Base-by-base conservation (phyloP, 176 grass and related monocot species). In the Areca catechu region DNA sequence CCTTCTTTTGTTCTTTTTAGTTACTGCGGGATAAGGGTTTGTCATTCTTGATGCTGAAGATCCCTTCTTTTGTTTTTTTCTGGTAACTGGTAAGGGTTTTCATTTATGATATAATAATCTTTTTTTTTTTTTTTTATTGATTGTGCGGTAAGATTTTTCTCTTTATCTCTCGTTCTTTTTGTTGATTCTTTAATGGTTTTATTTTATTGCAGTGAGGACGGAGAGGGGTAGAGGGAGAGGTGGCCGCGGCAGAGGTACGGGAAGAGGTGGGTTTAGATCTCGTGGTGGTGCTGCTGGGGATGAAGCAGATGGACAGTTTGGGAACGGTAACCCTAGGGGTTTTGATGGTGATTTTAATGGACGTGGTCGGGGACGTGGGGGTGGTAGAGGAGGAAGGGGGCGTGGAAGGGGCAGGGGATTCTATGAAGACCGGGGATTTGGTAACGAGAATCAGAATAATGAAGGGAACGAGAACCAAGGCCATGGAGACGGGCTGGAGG, bases 311-410 rank as follows among this genome's bases (percentile, higher is more conserved):
- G 48, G 21, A 17, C n/a, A 54, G 22, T 16, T 66, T 18, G 64
- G n/a, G 3, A 23, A 20, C 51, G 50, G 51, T 22, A 37, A 20
- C 27, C 21, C 51, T 1, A 56, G 65, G 9, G 65, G 27, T 14
- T 55, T 67, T 16, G 50, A 24, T 54, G 51, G 50, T 43, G 51
- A 67, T 54, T 67, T 19, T 7, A 19, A 24, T 18, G 50, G 34
- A 43, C 34, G 34, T 43, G 9, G 63, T 23, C 49, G 49, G 5
- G 63, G 63, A 24, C 23, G 22, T 51, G 50, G 15, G 18, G 51
- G 25, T 15, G 65, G 24, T 7, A 67, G 65, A 55, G 65, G 65
- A 20, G 65, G 51, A 67, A 54, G 65, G 27, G 65, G 65, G 27
- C 65, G 50, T 37, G 49, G 65, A 37, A 67, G 24, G 4, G 65